Evolutionary conservation across 1,139 yeast genomes (phyloP), one percentile per base, ranked within the genome.

Genomic region (Scheffersomyces parashehatae): DNA sequence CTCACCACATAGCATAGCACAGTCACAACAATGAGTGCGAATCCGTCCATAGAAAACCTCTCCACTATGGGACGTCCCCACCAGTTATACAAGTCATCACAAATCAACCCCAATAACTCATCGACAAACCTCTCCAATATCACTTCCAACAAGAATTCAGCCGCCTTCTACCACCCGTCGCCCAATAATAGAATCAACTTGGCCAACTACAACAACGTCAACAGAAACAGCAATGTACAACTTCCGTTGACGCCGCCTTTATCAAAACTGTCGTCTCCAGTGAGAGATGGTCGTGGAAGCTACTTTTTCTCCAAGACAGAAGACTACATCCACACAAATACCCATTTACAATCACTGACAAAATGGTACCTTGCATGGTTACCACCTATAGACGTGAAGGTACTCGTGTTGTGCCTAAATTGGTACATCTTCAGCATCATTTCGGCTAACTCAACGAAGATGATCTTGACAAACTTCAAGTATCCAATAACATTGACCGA

Each of bases 371-470:
- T 31, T n/a, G 20, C 24, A 12, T 46, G 49, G 51, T 30, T 63
- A 4, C 72, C 73, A 2, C 67, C 71, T 2, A 49, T 67, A 34
- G 60, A 70, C 47, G 31, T 60, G 45, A 62, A 62, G 42, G 60
- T 71, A 26, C 53, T 63, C 12, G 42, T 65, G 34, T 51, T 86
- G 32, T 91, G 97, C 61, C 56, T 77, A 7, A 58, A 77, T 30
- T 91, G 98, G 98, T 91, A 91, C 64, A 59, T 81, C 29, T 72
- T 85, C n/a, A 85, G 95, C 33, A 90, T 95, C 11, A 64, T 90
- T 13, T 86, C 96, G 5, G 85, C 85, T 54, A 88, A 89, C 54
- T 74, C 93, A 37, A 83, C 95, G 44, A 91, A 91, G 61, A 68
- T 83, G 42, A 88, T 91, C 41, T 68, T 91, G 47, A 79, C 74